These are phyloP conservation scores for Dendrobium catenatum DNA, from an alignment of 106 monocot species.

Conservation along the genomic window DNA sequence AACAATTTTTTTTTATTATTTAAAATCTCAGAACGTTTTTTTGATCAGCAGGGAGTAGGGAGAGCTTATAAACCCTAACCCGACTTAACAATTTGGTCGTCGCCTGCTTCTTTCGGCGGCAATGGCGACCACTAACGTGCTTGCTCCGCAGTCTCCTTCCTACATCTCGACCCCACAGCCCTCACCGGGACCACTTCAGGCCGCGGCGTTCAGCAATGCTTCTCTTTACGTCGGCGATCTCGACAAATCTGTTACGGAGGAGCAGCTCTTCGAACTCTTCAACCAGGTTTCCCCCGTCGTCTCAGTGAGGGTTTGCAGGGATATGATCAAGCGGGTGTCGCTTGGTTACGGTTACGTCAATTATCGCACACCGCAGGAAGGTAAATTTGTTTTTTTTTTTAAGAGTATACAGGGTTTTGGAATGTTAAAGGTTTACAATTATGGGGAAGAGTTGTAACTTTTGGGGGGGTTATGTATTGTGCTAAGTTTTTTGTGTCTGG, in stretches of 20 bases:
- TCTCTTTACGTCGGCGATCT: constrained; percentile 59
- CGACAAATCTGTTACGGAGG: constrained; percentile 30
- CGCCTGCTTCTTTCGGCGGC: not conserved
- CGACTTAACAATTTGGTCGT: not conserved
- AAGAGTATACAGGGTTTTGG: not conserved
- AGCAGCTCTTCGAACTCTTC: constrained; percentile 32
- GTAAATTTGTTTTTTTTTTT: not conserved
- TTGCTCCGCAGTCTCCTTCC: not conserved
- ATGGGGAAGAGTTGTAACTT: not conserved
- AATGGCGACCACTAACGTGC: not conserved
- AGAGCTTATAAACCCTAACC: constrained; percentile 11
- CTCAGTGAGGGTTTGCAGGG: constrained; percentile 52
- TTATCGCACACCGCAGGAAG: constrained; percentile 14
- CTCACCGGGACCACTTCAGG: not conserved
- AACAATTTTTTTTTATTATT: too few relatives aligned
- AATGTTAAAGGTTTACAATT: not conserved
- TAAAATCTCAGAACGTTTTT: not conserved
- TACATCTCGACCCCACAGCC: constrained; percentile 2
- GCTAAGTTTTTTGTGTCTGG: not conserved
- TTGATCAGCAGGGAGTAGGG: not conserved
- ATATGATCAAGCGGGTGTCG: constrained; percentile 23
- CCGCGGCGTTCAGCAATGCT: constrained; percentile 12
- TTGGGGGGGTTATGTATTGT: not conserved
- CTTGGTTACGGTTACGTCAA: constrained; percentile 63
- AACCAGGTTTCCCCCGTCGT: constrained; percentile 26